A percentile compares a stretch with the other conserved stretches of the same genome.
Evolutionary conservation across 306 rosid species (phyloP).

Genomic region (Malus fusca): DNA sequence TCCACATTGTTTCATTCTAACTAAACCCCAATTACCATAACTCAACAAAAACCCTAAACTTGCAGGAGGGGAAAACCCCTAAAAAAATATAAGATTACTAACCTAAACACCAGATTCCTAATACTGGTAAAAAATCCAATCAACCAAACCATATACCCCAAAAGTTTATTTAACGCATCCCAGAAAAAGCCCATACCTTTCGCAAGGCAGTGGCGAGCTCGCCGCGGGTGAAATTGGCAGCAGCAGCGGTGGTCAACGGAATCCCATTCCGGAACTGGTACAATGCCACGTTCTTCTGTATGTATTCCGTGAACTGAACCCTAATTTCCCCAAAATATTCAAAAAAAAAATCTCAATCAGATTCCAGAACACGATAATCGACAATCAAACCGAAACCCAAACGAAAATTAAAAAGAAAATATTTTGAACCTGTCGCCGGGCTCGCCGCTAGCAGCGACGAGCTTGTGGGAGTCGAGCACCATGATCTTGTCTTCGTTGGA

Average conservation of each 20-base stretch:
- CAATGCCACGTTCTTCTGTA: conserved; percentile 65
- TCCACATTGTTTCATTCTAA: not conserved
- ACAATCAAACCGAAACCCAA: conserved; percentile 9
- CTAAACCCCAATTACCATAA: not conserved
- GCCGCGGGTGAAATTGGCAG: conserved; percentile 74
- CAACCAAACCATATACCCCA: not conserved
- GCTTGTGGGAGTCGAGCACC: conserved; percentile 95
- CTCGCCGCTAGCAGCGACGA: conserved; percentile 94
- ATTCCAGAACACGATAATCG: not conserved
- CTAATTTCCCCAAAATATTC: conserved; percentile 16
- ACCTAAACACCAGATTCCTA: not conserved
- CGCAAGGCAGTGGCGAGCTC: conserved; percentile 84
- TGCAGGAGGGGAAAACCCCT: not conserved
- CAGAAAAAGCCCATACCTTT: conserved; percentile 34
- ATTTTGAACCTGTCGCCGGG: conserved; percentile 70
- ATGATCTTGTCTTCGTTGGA: conserved; percentile 98
- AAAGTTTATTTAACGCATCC: not conserved
- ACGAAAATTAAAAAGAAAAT: not conserved
- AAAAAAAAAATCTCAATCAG: not conserved
- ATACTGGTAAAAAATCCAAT: not conserved
- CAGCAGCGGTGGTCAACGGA: conserved; percentile 68
- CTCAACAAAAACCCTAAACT: not conserved
- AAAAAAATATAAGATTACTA: not conserved
- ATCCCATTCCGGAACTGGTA: conserved; percentile 77
- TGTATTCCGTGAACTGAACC: conserved; percentile 78